Evolutionary conservation across 2,329 filamentous ascomycete species (phyloP).

Genomic region (Diplodia seriata): DNA sequence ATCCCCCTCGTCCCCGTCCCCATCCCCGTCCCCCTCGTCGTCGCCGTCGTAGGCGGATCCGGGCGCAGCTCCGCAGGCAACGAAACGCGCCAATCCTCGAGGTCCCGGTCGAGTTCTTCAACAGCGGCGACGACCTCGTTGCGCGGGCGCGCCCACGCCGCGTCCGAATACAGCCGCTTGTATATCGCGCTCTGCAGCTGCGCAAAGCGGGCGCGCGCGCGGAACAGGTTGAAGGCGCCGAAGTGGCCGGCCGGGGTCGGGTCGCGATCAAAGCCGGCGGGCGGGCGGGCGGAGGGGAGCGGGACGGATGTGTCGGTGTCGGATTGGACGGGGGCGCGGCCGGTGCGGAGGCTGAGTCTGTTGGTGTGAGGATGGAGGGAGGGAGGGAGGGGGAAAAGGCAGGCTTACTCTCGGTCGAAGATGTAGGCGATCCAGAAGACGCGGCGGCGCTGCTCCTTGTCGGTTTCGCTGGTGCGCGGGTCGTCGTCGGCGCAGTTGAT

Average conservation of each 20-base stretch:
- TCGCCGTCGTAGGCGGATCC: too few relatives aligned
- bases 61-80: not conserved
- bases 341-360: constrained; percentile 15
- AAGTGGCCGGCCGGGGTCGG: not conserved
- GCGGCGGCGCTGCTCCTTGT: constrained; percentile 13
- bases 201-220: not conserved
- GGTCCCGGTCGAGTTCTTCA: too few relatives aligned
- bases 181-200: not conserved
- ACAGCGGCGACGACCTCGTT: not conserved
- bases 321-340: constrained; percentile 3
- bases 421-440: constrained; percentile 19
- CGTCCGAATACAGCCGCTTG: constrained; percentile 17
- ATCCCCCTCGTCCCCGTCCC: too few relatives aligned
- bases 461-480: not conserved
- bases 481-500: not conserved
- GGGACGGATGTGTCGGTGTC: not conserved
- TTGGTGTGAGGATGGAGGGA: accelerated
- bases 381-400: too few relatives aligned
- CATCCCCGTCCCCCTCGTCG: too few relatives aligned
- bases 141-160: not conserved
- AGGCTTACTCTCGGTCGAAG: constrained; percentile 19
- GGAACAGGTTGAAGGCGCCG: constrained; percentile 1
- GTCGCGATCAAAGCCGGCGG: not conserved
- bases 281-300: too few relatives aligned
- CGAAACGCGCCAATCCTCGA: not conserved